Conservation (phyloP, 129 eudicot species). For the Lonicera japonica region DNA sequence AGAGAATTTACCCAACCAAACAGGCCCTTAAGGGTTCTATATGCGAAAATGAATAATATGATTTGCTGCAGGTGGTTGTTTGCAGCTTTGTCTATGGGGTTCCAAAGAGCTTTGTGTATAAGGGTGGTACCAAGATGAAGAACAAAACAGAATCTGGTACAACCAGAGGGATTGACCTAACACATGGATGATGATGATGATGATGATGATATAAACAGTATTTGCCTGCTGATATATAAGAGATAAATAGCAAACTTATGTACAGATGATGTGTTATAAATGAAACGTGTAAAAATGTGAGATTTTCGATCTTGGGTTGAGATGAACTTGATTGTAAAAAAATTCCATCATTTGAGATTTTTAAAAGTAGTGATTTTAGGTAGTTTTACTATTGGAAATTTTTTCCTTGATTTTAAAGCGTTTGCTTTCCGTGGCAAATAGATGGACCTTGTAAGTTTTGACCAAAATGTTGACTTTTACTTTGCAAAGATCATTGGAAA, state of each 20-base stretch:
- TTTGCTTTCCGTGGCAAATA: too few relatives aligned
- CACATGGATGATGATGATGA: constrained; percentile 41
- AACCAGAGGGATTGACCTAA: constrained; percentile 66
- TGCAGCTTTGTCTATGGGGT: constrained; percentile 73
- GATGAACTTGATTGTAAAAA: too few relatives aligned
- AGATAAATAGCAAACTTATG: constrained; percentile 27
- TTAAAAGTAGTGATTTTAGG: too few relatives aligned
- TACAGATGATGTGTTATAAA: constrained; percentile 58
- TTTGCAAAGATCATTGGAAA: constrained; percentile 1
- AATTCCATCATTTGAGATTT: too few relatives aligned
- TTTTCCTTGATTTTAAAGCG: constrained; percentile 2
- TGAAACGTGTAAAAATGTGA: constrained; percentile 20
- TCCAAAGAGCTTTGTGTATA: too few relatives aligned
- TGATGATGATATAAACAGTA: too few relatives aligned
- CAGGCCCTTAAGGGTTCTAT: background rate
- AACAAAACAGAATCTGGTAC: constrained; percentile 28
- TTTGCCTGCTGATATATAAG: background rate
- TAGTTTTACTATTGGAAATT: too few relatives aligned
- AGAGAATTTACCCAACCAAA: too few relatives aligned
- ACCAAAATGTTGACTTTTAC: background rate
- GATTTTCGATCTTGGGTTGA: constrained; percentile 1
- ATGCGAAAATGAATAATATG: background rate
- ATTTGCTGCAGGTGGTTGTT: constrained; percentile 55
- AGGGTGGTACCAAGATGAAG: constrained; percentile 43
- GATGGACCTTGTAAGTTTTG: too few relatives aligned